phyloP scores from a whole-genome alignment of 2,329 filamentous ascomycete genomes.

The Thielaviopsis ethacetica region DNA sequence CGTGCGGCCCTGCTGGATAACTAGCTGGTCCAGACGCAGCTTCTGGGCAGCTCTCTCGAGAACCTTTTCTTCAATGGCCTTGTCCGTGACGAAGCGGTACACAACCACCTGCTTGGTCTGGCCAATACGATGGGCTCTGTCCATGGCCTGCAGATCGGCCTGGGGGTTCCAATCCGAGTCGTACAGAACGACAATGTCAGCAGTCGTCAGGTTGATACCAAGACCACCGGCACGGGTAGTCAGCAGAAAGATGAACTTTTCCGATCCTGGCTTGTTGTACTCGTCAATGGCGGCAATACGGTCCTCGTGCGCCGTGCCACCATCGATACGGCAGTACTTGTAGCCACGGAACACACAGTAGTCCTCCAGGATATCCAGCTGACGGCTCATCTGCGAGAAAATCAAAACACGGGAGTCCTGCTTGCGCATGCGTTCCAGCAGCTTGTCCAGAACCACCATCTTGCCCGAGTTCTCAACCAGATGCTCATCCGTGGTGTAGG shows the following conservation, averaged over 20 bases:
- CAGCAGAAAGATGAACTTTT: conserved; percentile 91
- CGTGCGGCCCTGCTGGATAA: conserved; percentile 92
- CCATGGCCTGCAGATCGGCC: conserved; percentile 96
- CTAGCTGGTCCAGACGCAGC: conserved; percentile 84
- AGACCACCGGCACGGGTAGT: conserved; percentile 91
- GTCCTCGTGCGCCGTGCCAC: conserved; percentile 90
- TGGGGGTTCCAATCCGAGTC: conserved; percentile 99
- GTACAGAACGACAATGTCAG: conserved; percentile 90
- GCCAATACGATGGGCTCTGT: conserved; percentile 92
- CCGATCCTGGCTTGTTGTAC: conserved; percentile 89
- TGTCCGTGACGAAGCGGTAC: conserved; percentile 93
- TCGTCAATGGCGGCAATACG: conserved; percentile 95
- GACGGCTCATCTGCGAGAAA: conserved; percentile 97
- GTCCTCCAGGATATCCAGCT: conserved; percentile 91
- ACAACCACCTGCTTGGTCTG: conserved; percentile 97
- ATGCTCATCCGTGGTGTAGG: conserved; percentile 96
- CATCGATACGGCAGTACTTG: conserved; percentile 95
- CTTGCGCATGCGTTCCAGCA: conserved; percentile 64
- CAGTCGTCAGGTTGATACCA: conserved; percentile 88
- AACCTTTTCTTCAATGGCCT: conserved; percentile 97
- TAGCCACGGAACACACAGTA: conserved; percentile 93
- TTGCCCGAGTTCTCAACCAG: conserved; percentile 86
- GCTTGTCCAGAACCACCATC: conserved; percentile 91
- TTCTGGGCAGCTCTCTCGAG: conserved; percentile 94
- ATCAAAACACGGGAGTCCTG: conserved; percentile 94